Conservation (phyloP, 2,329 filamentous ascomycete genomes). For the Coniochaeta sp. region DNA sequence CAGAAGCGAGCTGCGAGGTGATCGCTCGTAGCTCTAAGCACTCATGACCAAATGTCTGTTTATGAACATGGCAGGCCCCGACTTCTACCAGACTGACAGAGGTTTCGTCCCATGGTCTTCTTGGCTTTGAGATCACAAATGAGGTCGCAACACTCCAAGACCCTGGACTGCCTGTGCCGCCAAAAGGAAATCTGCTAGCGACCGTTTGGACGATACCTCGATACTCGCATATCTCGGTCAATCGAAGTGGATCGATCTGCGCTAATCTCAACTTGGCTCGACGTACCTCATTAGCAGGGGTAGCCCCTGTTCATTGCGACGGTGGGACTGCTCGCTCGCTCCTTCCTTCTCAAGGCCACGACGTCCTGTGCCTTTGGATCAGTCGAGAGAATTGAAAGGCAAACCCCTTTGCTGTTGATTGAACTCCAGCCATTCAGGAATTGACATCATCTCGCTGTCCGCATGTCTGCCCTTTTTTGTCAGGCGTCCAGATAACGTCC, state of each 20-base stretch:
- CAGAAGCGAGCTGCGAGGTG: not conserved
- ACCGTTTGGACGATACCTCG: not conserved
- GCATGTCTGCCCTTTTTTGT: not conserved
- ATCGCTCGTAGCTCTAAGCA: not conserved
- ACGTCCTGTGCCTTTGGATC: not conserved
- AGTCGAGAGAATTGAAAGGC: not conserved
- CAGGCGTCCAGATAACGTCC: not conserved
- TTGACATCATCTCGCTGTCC: not conserved
- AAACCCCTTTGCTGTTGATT: not conserved
- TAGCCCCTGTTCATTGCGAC: not conserved
- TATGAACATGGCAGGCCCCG: too few species aligned
- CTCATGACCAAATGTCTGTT: too few species aligned
- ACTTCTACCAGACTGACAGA: too few species aligned
- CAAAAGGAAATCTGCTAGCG: not conserved
- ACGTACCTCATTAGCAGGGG: not conserved
- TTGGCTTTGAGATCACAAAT: not conserved
- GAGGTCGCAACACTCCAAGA: not conserved
- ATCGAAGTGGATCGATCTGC: not conserved
- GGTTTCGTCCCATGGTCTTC: too few species aligned
- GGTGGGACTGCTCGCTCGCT: not conserved
- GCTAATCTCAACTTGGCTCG: not conserved
- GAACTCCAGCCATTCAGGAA: not conserved
- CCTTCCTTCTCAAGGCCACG: not conserved
- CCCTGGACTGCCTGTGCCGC: not conserved
- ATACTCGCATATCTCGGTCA: constrained; percentile 2